phyloP scores from a whole-genome alignment of 2,329 filamentous ascomycete genomes.

The Aspergillus niger region DNA sequence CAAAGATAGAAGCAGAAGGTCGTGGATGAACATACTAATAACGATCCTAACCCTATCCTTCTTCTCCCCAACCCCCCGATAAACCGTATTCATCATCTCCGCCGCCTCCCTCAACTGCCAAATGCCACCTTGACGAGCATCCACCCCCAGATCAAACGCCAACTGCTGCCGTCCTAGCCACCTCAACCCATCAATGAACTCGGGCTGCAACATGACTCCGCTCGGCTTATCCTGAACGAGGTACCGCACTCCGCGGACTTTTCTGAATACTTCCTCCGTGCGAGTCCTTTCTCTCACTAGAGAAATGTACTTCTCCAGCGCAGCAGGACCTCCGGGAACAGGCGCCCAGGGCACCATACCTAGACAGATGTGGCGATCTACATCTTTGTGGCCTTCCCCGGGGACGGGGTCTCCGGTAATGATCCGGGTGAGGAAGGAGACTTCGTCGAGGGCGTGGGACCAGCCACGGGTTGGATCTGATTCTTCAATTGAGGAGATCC shows the following conservation, averaged over 20 bases:
- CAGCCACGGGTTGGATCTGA: constrained; percentile 57
- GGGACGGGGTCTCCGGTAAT: constrained; percentile 60
- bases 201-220: constrained; percentile 64
- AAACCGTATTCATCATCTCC: constrained; percentile 68
- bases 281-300: constrained; percentile 55
- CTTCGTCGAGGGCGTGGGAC: constrained; percentile 68
- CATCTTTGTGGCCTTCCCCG: constrained; percentile 60
- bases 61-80: constrained; percentile 55
- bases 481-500: constrained; percentile 60
- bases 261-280: constrained; percentile 65
- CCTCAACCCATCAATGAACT: constrained; percentile 67
- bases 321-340: constrained; percentile 63
- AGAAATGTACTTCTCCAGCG: constrained; percentile 66
- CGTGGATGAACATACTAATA: constrained; percentile 45
- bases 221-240: constrained; percentile 74
- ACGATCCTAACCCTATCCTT: constrained; percentile 69
- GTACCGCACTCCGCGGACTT: constrained; percentile 79
- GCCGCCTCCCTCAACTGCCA: constrained; percentile 72
- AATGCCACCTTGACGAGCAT: constrained; percentile 74
- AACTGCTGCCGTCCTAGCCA: constrained; percentile 65
- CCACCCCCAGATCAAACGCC: constrained; percentile 81
- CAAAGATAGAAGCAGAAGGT: neutral
- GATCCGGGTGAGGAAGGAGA: constrained; percentile 68
- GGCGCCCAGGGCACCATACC: constrained; percentile 87
- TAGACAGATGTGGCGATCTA: constrained; percentile 60